Conservation (phyloP, 306 rosid species). For the Begonia loranthoides region DNA sequence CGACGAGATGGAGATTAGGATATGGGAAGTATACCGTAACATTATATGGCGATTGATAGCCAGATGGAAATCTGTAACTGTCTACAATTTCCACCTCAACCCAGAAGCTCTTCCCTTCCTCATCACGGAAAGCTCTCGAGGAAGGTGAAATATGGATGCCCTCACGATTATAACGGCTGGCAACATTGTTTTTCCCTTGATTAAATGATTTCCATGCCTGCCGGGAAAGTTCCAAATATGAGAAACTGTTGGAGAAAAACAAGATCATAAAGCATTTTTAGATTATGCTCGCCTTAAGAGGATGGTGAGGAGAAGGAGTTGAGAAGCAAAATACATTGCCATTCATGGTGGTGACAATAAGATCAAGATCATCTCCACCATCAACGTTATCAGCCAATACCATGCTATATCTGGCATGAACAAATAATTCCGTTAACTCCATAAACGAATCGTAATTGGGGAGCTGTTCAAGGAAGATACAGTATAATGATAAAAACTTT, state of each 20-base stretch:
- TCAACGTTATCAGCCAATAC: conserved; percentile 96
- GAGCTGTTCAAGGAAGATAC: too few species aligned
- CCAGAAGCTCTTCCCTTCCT: conserved; percentile 93
- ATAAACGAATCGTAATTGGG: too few species aligned
- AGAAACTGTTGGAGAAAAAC: too few species aligned
- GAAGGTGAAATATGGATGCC: conserved; percentile 69
- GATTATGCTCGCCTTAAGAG: conserved; percentile 44
- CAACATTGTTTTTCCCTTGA: conserved; percentile 84
- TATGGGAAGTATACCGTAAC: conserved; percentile 46
- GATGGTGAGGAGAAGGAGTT: conserved; percentile 83
- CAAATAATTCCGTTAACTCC: too few species aligned
- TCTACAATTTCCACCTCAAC: conserved; percentile 85
- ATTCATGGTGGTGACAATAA: conserved; percentile 87
- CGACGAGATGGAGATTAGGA: not conserved
- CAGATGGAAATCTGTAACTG: conserved; percentile 69
- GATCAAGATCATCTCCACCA: conserved; percentile 98
- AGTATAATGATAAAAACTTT: too few species aligned
- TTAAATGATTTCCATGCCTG: conserved; percentile 72
- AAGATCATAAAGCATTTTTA: too few species aligned
- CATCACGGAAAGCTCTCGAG: conserved; percentile 91
- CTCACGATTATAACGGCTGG: conserved; percentile 56
- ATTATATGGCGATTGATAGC: conserved; percentile 79
- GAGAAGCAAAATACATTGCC: conserved; percentile 97
- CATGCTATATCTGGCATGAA: conserved; percentile 81
- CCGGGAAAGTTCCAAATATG: conserved; percentile 4